Conservation (phyloP, 257 asterid species). For the Parsonsia alboflavescens region DNA sequence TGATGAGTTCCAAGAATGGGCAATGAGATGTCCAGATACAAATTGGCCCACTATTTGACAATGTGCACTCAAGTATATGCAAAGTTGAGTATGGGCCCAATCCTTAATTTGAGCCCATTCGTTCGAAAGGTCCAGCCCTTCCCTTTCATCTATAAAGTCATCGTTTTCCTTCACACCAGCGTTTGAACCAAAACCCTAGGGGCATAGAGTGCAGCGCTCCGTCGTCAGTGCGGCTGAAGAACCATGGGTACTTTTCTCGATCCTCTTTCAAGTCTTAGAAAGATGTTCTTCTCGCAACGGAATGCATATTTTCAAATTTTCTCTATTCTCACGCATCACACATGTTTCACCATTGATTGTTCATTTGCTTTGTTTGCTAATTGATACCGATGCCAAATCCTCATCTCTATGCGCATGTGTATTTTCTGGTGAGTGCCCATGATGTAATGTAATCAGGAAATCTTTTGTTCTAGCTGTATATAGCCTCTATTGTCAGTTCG, state of each 20-base stretch:
- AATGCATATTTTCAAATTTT: neutral
- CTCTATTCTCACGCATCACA: neutral
- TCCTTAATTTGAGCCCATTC: neutral
- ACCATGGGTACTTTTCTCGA: constrained; percentile 5
- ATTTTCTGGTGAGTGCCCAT: neutral
- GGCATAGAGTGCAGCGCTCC: neutral
- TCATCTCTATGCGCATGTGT: neutral
- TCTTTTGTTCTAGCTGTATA: too few relatives aligned
- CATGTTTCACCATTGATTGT: neutral
- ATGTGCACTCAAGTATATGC: too few relatives aligned
- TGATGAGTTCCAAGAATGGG: too few relatives aligned
- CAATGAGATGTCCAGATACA: too few relatives aligned
- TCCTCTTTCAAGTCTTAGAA: neutral
- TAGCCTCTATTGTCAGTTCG: neutral
- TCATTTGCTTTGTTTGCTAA: neutral
- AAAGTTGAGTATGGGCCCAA: too few relatives aligned
- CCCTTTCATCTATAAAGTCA: neutral
- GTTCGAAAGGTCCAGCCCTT: neutral
- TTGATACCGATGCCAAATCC: neutral
- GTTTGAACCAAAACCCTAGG: neutral
- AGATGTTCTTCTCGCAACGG: neutral
- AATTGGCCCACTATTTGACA: too few relatives aligned
- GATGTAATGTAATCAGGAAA: neutral
- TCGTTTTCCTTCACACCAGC: neutral
- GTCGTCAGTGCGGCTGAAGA: neutral